phyloP scores from a whole-genome alignment of 306 rosid genomes.

The Malus fusca region DNA sequence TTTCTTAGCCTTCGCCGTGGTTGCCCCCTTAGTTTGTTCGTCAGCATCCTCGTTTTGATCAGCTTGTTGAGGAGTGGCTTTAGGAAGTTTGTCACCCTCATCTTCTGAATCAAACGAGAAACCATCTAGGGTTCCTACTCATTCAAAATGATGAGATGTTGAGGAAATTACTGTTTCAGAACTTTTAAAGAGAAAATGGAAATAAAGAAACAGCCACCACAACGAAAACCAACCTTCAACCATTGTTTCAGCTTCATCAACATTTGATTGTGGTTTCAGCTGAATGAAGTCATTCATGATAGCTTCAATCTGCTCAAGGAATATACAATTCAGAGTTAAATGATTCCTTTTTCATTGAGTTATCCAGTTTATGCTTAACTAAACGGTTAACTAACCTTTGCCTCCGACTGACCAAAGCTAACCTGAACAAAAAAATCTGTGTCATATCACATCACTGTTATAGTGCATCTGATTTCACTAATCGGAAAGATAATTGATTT shows the following conservation, averaged over 20 bases:
- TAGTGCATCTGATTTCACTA: background rate
- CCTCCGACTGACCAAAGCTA: conserved; percentile 91
- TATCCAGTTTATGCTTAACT: conserved; percentile 2
- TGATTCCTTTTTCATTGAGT: background rate
- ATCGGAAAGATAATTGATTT: background rate
- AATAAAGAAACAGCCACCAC: conserved; percentile 13
- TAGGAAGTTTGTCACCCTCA: conserved; percentile 61
- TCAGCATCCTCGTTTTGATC: conserved; percentile 48
- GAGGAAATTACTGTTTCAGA: conserved; percentile 2
- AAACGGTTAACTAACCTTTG: conserved; percentile 55
- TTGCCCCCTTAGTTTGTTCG: conserved; percentile 42
- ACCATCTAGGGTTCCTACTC: conserved; percentile 89
- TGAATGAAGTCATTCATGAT: conserved; percentile 94
- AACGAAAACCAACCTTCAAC: conserved; percentile 63
- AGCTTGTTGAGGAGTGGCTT: conserved; percentile 36
- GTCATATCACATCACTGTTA: conserved; percentile 18
- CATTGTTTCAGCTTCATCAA: conserved; percentile 92
- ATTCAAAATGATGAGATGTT: conserved; percentile 18
- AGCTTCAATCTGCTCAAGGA: conserved; percentile 74
- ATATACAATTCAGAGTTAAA: conserved; percentile 1
- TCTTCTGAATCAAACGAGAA: conserved; percentile 92
- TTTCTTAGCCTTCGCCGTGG: conserved; percentile 57
- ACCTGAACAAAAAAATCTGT: conserved; percentile 45
- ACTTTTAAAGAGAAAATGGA: background rate
- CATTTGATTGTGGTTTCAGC: conserved; percentile 70